Conservation (phyloP, 1,284 basidiomycete genomes). For the Pyrrhoderma lamaoense region DNA sequence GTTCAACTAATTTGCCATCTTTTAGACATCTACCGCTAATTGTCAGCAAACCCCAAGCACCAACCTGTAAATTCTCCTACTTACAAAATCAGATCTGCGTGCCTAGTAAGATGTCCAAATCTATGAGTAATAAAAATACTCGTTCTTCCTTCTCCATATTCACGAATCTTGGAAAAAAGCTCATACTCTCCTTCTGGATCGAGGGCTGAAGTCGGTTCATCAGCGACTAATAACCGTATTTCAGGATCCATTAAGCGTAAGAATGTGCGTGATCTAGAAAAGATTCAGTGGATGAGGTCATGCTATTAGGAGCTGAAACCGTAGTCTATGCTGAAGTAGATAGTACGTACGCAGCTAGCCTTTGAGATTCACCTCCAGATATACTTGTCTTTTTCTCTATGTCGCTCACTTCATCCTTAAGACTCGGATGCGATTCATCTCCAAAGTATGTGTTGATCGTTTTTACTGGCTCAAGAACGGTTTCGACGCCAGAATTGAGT, state of each 20-base stretch:
- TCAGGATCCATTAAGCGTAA: conserved; percentile 28
- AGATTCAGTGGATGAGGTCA: too few relatives aligned
- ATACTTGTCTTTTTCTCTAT: conserved; percentile 31
- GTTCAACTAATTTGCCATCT: conserved; percentile 10
- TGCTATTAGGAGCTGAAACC: background rate
- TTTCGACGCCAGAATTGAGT: conserved; percentile 22
- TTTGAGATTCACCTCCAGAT: conserved; percentile 37
- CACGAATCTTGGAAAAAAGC: conserved; percentile 28
- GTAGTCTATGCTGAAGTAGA: background rate
- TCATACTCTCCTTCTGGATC: conserved; percentile 33
- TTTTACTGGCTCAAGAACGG: conserved; percentile 29
- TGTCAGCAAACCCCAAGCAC: background rate
- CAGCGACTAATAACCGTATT: conserved; percentile 32
- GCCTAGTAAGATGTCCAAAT: conserved; percentile 29
- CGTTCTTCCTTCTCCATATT: conserved; percentile 28
- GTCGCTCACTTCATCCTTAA: conserved; percentile 25
- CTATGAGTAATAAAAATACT: conserved; percentile 35
- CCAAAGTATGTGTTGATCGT: conserved; percentile 24
- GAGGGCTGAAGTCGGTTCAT: conserved; percentile 34
- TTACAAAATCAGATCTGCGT: conserved; percentile 37
- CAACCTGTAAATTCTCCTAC: conserved; percentile 12
- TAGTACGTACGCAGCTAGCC: conserved; percentile 33
- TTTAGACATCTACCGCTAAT: conserved; percentile 22
- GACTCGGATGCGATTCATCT: conserved; percentile 26
- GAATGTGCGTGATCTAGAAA: conserved; percentile 33